These are phyloP conservation scores for Verticillium albo-atrum DNA, from an alignment of 2,329 filamentous ascomycete species.

Conservation along the genomic window DNA sequence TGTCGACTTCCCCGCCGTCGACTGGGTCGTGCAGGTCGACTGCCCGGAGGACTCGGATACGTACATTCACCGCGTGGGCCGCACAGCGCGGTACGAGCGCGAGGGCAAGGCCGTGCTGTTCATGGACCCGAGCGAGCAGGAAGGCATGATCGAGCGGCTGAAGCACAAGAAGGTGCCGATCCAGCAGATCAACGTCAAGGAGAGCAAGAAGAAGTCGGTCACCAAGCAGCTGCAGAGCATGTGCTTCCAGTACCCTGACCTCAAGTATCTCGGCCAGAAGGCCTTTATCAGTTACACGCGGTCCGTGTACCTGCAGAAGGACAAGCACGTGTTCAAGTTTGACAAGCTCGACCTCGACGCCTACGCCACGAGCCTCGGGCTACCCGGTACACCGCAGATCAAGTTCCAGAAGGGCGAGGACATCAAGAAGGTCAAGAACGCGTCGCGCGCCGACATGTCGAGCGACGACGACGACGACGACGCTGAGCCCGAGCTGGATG, in stretches of 20 bases:
- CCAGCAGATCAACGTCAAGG: conserved; percentile 77
- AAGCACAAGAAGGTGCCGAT: conserved; percentile 89
- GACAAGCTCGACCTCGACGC: conserved; percentile 79
- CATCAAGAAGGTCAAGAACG: conserved; percentile 82
- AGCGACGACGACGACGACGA: conserved; percentile 60
- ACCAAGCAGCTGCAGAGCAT: conserved; percentile 84
- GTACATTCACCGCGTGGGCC: conserved; percentile 93
- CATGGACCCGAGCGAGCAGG: conserved; percentile 85
- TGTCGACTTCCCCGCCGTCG: conserved; percentile 91
- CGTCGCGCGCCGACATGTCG: conserved; percentile 62
- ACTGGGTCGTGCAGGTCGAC: conserved; percentile 99
- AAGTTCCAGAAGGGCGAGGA: conserved; percentile 90
- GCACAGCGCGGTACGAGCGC: conserved; percentile 89
- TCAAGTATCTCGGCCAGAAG: conserved; percentile 95
- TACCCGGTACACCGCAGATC: conserved; percentile 88
- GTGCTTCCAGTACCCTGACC: conserved; percentile 89
- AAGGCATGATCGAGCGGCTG: conserved; percentile 81
- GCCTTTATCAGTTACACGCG: conserved; percentile 88
- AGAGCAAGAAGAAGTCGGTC: conserved; percentile 86
- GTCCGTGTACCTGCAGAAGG: conserved; percentile 81
- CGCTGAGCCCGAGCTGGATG: conserved; percentile 34
- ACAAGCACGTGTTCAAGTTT: conserved; percentile 87
- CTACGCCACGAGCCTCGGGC: conserved; percentile 77
- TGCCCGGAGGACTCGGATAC: conserved; percentile 96
- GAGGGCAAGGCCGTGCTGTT: conserved; percentile 86